These are phyloP conservation scores for Peniophora sp. DNA, from an alignment of 1,284 basidiomycete species.

Conservation along the genomic window DNA sequence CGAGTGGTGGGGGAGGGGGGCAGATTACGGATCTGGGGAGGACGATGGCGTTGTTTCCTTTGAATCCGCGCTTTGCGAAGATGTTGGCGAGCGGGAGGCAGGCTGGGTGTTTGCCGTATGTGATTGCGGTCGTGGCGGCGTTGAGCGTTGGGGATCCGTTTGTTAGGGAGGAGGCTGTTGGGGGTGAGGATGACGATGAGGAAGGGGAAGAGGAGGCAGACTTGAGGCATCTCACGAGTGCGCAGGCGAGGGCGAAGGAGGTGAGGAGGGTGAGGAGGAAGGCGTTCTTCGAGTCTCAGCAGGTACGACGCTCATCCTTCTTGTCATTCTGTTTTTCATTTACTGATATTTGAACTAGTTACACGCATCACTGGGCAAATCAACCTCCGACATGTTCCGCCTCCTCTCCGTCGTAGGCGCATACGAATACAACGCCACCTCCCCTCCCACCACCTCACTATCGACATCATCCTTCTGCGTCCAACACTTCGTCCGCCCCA, in stretches of 20 bases:
- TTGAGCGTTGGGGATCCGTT: conserved; percentile 96
- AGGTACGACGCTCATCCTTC: conserved; percentile 36
- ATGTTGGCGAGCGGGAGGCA: conserved; percentile 93
- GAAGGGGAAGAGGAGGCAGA: conserved; percentile 31
- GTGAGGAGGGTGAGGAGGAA: conserved; percentile 55
- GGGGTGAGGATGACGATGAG: conserved; percentile 29
- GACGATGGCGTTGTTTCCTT: conserved; percentile 89
- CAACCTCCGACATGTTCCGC: conserved; percentile 86
- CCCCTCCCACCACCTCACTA: too few species aligned
- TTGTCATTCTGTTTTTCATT: background rate
- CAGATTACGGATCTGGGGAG: conserved; percentile 85
- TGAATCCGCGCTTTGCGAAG: conserved; percentile 88
- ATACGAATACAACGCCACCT: conserved; percentile 86
- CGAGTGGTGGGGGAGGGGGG: conserved; percentile 33
- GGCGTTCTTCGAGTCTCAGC: conserved; percentile 75
- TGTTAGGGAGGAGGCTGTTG: conserved; percentile 70
- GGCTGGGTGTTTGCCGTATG: conserved; percentile 86
- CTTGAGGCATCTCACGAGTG: conserved; percentile 47
- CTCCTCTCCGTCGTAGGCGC: conserved; percentile 90
- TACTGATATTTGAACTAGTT: conserved; percentile 32
- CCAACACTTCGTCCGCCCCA: conserved; percentile 86
- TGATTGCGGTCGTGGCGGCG: conserved; percentile 88
- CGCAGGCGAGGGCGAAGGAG: conserved; percentile 61
- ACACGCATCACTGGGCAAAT: conserved; percentile 77
- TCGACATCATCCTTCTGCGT: conserved; percentile 79